Evolutionary conservation across 441 rosid genomes (phyloP).

Genomic region (Populus hybrid): DNA sequence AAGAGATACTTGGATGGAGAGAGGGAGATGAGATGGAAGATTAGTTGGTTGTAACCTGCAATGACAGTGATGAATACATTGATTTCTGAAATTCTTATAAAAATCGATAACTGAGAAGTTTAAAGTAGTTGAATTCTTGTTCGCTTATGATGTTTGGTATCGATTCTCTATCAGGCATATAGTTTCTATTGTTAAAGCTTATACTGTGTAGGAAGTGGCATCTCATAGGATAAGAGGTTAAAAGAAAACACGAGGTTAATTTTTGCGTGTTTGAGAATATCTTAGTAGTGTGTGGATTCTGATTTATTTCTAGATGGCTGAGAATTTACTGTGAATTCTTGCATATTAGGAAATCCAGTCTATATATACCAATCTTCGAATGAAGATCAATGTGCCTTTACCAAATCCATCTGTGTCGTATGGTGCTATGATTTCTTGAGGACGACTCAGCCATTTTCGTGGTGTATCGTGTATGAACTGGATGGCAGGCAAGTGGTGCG

Average conservation of each 20-base stretch:
- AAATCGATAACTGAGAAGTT: background rate
- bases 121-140: background rate
- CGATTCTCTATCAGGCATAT: background rate
- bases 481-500: too few relatives aligned
- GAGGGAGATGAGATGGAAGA: constrained; percentile 4
- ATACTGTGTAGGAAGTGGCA: background rate
- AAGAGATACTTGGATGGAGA: constrained; percentile 3
- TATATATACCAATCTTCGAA: background rate
- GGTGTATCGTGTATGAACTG: background rate
- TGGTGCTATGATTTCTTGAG: background rate
- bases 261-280: too few relatives aligned
- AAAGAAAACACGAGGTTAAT: too few relatives aligned
- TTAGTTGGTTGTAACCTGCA: constrained; percentile 10
- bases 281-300: too few relatives aligned
- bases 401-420: background rate
- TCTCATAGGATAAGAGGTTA: background rate
- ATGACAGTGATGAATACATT: background rate
- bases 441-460: background rate
- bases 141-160: background rate
- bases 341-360: too few relatives aligned
- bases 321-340: too few relatives aligned
- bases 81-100: constrained; percentile 15
- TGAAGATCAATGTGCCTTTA: background rate
- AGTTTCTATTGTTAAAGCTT: background rate
- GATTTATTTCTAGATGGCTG: too few relatives aligned